Evolutionary conservation across 495 filamentous ascomycete genomes (phyloP), one percentile per base, ranked within the genome.

Genomic region (Entonaema liquescens): DNA sequence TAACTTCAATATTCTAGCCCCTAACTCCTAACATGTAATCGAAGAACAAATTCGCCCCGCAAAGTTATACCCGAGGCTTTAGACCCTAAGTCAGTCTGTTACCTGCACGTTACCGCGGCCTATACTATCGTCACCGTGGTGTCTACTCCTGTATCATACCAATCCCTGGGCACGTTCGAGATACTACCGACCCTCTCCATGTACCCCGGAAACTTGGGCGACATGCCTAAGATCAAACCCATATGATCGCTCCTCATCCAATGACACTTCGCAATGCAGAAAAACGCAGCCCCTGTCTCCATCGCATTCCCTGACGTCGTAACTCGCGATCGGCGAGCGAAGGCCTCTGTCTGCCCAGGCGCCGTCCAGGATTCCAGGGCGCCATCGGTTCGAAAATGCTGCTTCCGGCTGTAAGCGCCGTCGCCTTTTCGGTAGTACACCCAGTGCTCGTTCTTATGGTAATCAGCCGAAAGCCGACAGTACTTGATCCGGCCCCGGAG

Each of bases 371-470:
- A 15, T 5, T 66, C 62, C 4, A 71, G 47, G 11, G 62, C 52
- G 33, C 68, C 62, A 17, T 66, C 68, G 12, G 68, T 71, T 31
- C 62, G 57, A 52, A 66, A 66, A 35, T 71, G 58, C 53, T 67
- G 52, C 26, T 63, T 71, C 13, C 26, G 25, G 35, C 62, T 67
- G 5, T 44, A 21, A 7, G 59, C 47, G 9, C 69, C 63, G 26
- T 72, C 63, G 6, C 44, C 17, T 33, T 67, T 67, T 3, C 9
- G 44, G 29, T 67, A 72, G 36, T 44, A 59, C 15, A 71, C 62
- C 57, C 62, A 65, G 11, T 71, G 62, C 12, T 65, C 21, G 8
- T 66, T 71, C 17, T 50, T 59, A 25, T 67, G 63, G 42, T 71
- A 63, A 15, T 67, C 44, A 7, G 62, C 58, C 1, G 42, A 36